Evolutionary conservation across 1,284 basidiomycete genomes (phyloP), one percentile per base, ranked within the genome.

Genomic region (Ceratobasidium sp.): DNA sequence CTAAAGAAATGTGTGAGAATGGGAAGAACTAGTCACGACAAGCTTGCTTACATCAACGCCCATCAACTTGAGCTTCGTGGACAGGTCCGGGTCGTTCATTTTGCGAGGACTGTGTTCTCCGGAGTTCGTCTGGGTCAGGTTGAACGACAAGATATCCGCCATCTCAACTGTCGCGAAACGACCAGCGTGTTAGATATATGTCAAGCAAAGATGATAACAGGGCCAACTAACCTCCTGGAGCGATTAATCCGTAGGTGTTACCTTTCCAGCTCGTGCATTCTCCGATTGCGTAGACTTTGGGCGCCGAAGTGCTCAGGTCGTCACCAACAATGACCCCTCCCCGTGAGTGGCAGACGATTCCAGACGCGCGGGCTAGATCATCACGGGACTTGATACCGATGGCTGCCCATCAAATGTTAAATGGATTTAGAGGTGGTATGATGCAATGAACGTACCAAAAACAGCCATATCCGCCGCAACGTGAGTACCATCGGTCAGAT

Each of bases 91-190:
- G 64, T 83, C 83, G 78, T 89, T 89, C 89, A 89, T 92, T 82
- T 82, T 86, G 73, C 84, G 83, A 64, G 81, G 84, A 77, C 83
- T 87, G 84, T 87, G 87, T 0, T 80, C 79, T n/a, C 84, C 86
- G 0, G 84, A 79, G 1, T 80, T 69, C 0, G 87, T 85, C 79
- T 87, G 85, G 1, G 89, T 90, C 14, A 94, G 83, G 82, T 94
- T 94, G 85, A 91, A 93, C 0, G 91, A 85, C 2, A 94, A 85
- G 66, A 93, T 89, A 79, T 91, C 90, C 31, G 91, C 91, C 91
- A 92, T 92, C 81, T 92, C 91, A 71, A 91, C 84, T 84, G 64
- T 74, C 19, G 19, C 50, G 6, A 24, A 17, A 17, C 24, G 15
- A 51, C 5, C 5, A 67, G 33, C 75, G 79, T 14, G 75, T 75